Evolutionary conservation across 1,284 basidiomycete genomes (phyloP), one percentile per base, ranked within the genome.

Genomic region (Leccinum proximum): DNA sequence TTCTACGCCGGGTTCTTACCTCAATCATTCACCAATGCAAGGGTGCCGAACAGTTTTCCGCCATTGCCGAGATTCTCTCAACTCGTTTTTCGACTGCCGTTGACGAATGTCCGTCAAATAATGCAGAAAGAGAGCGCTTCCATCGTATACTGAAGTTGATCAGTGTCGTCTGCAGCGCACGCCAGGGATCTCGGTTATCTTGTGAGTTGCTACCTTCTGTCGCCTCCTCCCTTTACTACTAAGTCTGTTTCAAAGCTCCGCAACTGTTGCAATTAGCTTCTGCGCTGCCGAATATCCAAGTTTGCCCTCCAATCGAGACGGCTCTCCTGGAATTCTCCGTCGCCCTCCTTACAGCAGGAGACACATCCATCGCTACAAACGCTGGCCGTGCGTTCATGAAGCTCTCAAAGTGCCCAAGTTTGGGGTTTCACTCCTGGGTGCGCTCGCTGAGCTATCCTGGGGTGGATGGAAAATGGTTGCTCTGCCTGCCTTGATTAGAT

Each of bases 1-100:
- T 92, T 16, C 71, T 91, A 33, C 86, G 88, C 5, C 84, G 91
- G n/a, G 79, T 89, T 2, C 75, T 93, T 5, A 96, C 92, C 0
- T 88, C 93, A 0, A 77, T 94, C 16, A 85, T 91, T 5, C 94
- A 96, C 73, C 92, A 96, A 72, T 89, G 88, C 69, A 87, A 89
- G 65, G 80, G 80, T 22, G 75, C 87, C 0, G 86, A 89, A 22
- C 83, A 87, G 62, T 91, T 92, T 70, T 74, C 81, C 7, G 75
- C 83, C 0, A 69, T 94, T 4, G 81, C 85, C 1, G 87, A 93
- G 33, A 70, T 82, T 11, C 67, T 91, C 3, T 70, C 84, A 1
- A 70, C 76, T 56, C 72, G 73, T 57, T 78, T 82, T 63, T 65
- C 65, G 16, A 60, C 63, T 60, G 11, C 45, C n/a, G 66, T 67